These are phyloP conservation scores for Lolium multiflorum DNA, from an alignment of 176 grass and related monocot species.

Conservation along the genomic window DNA sequence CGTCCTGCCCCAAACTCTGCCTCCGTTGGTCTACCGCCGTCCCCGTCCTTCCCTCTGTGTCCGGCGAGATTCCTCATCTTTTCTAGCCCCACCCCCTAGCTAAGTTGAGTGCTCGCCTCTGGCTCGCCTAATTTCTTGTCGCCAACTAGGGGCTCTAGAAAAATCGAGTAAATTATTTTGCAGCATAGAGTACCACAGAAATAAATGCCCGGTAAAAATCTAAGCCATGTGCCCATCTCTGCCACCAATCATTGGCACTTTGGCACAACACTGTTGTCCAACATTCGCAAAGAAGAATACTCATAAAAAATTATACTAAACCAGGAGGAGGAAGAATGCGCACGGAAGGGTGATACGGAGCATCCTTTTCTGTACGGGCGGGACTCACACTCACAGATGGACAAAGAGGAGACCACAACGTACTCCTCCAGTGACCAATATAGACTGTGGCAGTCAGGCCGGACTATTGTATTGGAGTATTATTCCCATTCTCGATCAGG, in stretches of 20 bases:
- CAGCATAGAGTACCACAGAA: background rate
- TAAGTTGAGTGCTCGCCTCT: too few relatives aligned
- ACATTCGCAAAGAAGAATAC: background rate
- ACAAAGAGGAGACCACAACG: background rate
- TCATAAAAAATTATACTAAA: background rate
- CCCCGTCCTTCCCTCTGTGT: too few relatives aligned
- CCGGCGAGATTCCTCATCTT: too few relatives aligned
- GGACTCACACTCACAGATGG: background rate
- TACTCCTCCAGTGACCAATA: background rate
- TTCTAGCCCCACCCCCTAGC: too few relatives aligned
- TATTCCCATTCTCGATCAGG: background rate
- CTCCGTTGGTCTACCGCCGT: too few relatives aligned
- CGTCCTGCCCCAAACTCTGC: too few relatives aligned
- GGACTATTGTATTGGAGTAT: background rate
- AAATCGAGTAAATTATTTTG: background rate
- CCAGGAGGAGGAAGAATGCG: background rate
- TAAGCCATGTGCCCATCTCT: background rate
- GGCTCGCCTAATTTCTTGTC: too few relatives aligned
- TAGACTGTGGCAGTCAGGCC: background rate
- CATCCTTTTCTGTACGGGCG: conserved; percentile 28
- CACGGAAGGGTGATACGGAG: conserved; percentile 7
- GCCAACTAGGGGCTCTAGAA: too few relatives aligned
- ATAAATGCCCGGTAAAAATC: background rate
- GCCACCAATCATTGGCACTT: conserved; percentile 12
- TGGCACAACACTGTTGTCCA: background rate